Percentiles rank a stretch among this genome's conserved stretches.
phyloP scores from a whole-genome alignment of 305 asterid species.

The Fraxinus floribunda region DNA sequence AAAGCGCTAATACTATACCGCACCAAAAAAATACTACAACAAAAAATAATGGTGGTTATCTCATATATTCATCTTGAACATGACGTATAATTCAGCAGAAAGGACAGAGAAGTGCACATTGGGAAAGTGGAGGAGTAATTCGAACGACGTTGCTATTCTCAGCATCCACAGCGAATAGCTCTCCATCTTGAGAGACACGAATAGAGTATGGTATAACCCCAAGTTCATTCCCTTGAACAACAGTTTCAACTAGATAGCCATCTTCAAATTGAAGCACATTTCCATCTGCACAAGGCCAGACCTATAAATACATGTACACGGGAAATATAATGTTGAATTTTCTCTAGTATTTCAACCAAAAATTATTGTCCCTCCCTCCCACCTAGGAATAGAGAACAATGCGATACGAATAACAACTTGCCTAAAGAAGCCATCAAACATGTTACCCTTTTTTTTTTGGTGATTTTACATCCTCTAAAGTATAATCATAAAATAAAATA shows the following conservation, averaged over 20 bases:
- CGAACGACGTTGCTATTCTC: slow-evolving; percentile 77
- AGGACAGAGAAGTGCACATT: slow-evolving; percentile 49
- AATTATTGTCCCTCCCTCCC: neutral
- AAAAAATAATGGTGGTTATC: neutral
- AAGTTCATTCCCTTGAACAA: slow-evolving; percentile 85
- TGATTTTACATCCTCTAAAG: neutral
- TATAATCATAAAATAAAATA: neutral
- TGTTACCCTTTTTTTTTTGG: neutral
- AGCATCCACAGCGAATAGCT: slow-evolving; percentile 91
- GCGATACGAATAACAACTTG: neutral
- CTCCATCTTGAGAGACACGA: slow-evolving; percentile 86
- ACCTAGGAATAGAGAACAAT: neutral
- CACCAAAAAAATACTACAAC: neutral
- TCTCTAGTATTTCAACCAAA: slow-evolving; percentile 15
- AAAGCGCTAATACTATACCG: neutral
- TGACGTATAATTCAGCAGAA: neutral
- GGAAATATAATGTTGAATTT: neutral
- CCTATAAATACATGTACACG: slow-evolving; percentile 1
- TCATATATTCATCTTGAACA: slow-evolving; percentile 7
- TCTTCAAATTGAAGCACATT: slow-evolving; percentile 80
- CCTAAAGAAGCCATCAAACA: neutral
- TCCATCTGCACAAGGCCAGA: slow-evolving; percentile 68
- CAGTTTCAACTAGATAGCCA: slow-evolving; percentile 93
- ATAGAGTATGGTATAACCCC: slow-evolving; percentile 75
- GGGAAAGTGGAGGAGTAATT: slow-evolving; percentile 90